Percentiles rank a stretch among this genome's conserved stretches.
phyloP scores from a whole-genome alignment of 495 filamentous ascomycete species.

The Hapsidospora chrysogenum region DNA sequence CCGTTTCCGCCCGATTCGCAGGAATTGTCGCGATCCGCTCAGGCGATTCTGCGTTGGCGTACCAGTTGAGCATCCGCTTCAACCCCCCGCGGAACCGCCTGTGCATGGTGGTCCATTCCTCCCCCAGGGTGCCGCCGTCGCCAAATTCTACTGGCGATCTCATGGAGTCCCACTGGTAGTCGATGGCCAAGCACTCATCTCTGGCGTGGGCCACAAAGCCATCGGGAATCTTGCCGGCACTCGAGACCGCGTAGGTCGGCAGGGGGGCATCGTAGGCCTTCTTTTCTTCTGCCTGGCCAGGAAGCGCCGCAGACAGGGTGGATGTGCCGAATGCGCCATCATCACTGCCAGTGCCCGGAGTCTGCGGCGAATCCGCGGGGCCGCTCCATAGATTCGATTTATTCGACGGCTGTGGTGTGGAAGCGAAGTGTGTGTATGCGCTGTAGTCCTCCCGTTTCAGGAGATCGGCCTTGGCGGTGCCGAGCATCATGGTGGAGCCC shows the following conservation, averaged over 20 bases:
- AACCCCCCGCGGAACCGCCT: constrained; percentile 66
- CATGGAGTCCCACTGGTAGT: constrained; percentile 93
- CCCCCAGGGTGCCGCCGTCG: constrained; percentile 69
- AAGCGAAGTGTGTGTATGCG: constrained; percentile 5
- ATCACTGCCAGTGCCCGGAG: not conserved
- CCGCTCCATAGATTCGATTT: constrained; percentile 21
- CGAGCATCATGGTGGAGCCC: constrained; percentile 68
- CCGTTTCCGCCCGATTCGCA: constrained; percentile 8
- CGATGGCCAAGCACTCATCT: constrained; percentile 69
- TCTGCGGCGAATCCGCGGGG: constrained; percentile 4
- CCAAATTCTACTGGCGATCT: constrained; percentile 61
- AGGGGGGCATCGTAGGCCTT: constrained; percentile 53
- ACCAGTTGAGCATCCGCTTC: constrained; percentile 65
- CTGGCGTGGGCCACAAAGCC: constrained; percentile 89
- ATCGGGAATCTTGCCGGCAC: constrained; percentile 60
- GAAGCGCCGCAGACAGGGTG: not conserved
- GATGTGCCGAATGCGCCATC: not conserved
- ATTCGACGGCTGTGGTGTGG: not conserved
- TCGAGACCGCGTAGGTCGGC: constrained; percentile 70
- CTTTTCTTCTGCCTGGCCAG: not conserved
- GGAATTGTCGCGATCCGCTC: constrained; percentile 22
- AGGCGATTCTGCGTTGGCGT: constrained; percentile 36
- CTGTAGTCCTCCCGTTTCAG: constrained; percentile 49
- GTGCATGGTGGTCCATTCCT: constrained; percentile 95
- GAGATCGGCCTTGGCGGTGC: constrained; percentile 70